Evolutionary conservation across 495 filamentous ascomycete genomes (phyloP).

Genomic region (Daldinia caldariorum): DNA sequence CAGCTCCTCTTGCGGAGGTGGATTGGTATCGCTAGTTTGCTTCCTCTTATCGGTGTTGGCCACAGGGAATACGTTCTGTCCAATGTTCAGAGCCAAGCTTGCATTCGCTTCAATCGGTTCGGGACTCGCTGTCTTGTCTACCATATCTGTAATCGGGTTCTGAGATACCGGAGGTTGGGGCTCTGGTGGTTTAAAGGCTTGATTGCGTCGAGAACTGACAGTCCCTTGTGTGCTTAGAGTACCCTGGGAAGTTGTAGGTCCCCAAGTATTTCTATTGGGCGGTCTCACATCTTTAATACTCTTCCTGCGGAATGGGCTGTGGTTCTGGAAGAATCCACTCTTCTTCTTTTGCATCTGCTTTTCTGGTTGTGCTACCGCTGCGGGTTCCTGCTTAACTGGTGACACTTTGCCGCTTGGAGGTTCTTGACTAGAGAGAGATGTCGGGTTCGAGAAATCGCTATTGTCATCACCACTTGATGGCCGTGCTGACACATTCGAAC

Average conservation of each 20-base stretch:
- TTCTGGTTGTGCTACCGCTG: slow-evolving; percentile 63
- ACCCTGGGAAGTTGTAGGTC: slow-evolving; percentile 33
- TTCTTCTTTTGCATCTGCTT: slow-evolving; percentile 80
- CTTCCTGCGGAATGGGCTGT: slow-evolving; percentile 94
- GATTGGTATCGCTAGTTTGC: slow-evolving; percentile 46
- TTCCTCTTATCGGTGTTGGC: slow-evolving; percentile 75
- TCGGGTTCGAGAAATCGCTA: slow-evolving; percentile 90
- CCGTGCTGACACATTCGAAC: slow-evolving; percentile 74
- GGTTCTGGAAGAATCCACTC: slow-evolving; percentile 91
- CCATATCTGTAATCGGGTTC: slow-evolving; percentile 54
- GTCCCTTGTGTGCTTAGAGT: not conserved
- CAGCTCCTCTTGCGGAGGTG: slow-evolving; percentile 52
- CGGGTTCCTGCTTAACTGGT: slow-evolving; percentile 70
- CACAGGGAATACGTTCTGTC: slow-evolving; percentile 96
- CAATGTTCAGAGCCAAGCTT: slow-evolving; percentile 94
- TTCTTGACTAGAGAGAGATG: slow-evolving; percentile 88
- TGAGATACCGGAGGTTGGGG: slow-evolving; percentile 47
- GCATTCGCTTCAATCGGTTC: slow-evolving; percentile 94
- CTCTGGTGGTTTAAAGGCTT: slow-evolving; percentile 43
- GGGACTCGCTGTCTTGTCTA: slow-evolving; percentile 61
- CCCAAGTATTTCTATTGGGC: slow-evolving; percentile 71
- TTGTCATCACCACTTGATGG: slow-evolving; percentile 89
- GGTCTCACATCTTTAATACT: slow-evolving; percentile 78
- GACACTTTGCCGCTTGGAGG: slow-evolving; percentile 72
- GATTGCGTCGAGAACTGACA: slow-evolving; percentile 42